Percentiles rank a stretch among this genome's conserved stretches.
These are phyloP conservation scores for Talaromyces amestolkiae DNA, from an alignment of 2,329 filamentous ascomycete species.

Conservation along the genomic window DNA sequence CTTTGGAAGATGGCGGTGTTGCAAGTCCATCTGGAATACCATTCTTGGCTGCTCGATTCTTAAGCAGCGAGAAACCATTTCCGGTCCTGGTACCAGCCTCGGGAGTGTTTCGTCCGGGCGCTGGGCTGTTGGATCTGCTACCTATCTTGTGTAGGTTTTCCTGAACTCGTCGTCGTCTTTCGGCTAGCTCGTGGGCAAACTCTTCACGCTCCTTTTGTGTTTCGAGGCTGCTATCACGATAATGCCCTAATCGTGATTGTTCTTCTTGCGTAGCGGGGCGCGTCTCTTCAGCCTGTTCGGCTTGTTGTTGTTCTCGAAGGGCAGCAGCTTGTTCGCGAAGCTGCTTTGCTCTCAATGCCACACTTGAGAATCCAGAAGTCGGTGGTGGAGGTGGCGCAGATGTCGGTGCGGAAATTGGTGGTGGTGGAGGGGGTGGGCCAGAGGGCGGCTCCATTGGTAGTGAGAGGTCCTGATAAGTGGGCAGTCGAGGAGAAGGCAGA, in stretches of 20 bases:
- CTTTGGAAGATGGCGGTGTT: constrained; percentile 28
- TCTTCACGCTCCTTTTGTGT: constrained; percentile 50
- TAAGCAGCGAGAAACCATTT: constrained; percentile 47
- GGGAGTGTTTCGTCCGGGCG: constrained; percentile 34
- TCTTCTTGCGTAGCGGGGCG: constrained; percentile 50
- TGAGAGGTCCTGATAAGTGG: constrained; percentile 18
- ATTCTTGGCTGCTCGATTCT: constrained; percentile 41
- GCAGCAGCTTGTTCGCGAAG: constrained; percentile 39
- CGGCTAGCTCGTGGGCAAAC: constrained; percentile 49
- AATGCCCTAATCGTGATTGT: constrained; percentile 37
- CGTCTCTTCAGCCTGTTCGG: constrained; percentile 15
- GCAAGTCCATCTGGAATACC: constrained; percentile 30
- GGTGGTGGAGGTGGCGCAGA: constrained; percentile 12
- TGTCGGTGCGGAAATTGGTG: not conserved
- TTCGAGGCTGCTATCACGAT: constrained; percentile 47
- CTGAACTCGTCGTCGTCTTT: constrained; percentile 48
- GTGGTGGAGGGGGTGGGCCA: constrained; percentile 19
- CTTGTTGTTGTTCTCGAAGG: constrained; percentile 26
- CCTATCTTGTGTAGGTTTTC: constrained; percentile 48
- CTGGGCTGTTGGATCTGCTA: constrained; percentile 46
- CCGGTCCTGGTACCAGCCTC: constrained; percentile 35
- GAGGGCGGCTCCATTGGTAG: constrained; percentile 39
- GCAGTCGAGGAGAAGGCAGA: constrained; percentile 41
- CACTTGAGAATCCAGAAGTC: constrained; percentile 24
- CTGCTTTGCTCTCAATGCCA: constrained; percentile 38